Conservation (phyloP, 257 asterid genomes). For the Petunia axillaris region DNA sequence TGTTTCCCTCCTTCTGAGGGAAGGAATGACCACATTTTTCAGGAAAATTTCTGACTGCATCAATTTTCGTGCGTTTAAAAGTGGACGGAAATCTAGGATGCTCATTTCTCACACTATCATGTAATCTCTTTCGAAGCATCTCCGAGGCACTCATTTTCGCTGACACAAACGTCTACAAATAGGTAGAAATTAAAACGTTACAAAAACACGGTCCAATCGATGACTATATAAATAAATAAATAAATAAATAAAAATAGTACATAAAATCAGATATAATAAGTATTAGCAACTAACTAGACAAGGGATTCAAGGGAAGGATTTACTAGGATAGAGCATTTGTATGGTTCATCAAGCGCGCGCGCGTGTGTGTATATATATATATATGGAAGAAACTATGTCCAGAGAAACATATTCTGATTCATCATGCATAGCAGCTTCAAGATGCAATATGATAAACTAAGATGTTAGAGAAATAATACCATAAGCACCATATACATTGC, state of each 20-base stretch:
- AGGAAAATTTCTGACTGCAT: neutral
- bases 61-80: neutral
- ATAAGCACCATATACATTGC: constrained; percentile 45
- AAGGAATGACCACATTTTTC: neutral
- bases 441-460: constrained; percentile 56
- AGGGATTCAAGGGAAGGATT: constrained; percentile 34
- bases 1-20: neutral
- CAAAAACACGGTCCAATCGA: too few relatives aligned
- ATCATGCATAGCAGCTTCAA: constrained; percentile 46
- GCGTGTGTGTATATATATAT: constrained; percentile 12
- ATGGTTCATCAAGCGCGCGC: constrained; percentile 36
- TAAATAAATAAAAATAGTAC: too few relatives aligned
- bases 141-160: neutral
- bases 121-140: neutral
- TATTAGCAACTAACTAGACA: too few relatives aligned
- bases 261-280: too few relatives aligned
- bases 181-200: too few relatives aligned
- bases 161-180: neutral
- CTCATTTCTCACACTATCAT: neutral
- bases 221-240: too few relatives aligned
- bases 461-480: constrained; percentile 51
- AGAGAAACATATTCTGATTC: constrained; percentile 42
- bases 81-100: neutral
- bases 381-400: constrained; percentile 32
- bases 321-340: constrained; percentile 40